Evolutionary conservation across 1,284 basidiomycete species (phyloP).

Genomic region (Sporisorium iseilematis-ciliati): DNA sequence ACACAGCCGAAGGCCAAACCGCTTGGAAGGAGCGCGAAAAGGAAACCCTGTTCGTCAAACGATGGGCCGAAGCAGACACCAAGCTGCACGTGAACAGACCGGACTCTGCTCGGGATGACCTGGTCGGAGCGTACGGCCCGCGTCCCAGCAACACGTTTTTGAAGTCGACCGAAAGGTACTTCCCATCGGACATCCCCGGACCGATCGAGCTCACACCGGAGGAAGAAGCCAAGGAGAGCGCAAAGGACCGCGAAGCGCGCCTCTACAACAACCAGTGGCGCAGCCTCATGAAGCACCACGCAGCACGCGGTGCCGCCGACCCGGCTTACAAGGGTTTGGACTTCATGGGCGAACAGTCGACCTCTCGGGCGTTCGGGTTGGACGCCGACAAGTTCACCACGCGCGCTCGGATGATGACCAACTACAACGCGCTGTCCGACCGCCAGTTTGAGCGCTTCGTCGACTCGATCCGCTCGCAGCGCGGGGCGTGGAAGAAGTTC

Average conservation of each 20-base stretch:
- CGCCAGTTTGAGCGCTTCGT: slow-evolving; percentile 57
- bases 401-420: slow-evolving; percentile 54
- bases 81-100: slow-evolving; percentile 46
- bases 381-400: slow-evolving; percentile 50
- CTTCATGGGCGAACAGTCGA: slow-evolving; percentile 45
- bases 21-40: slow-evolving; percentile 60
- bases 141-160: slow-evolving; percentile 45
- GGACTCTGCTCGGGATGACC: slow-evolving; percentile 14
- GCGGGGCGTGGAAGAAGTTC: slow-evolving; percentile 35
- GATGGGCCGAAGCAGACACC: slow-evolving; percentile 59
- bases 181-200: slow-evolving; percentile 44
- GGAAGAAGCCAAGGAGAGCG: slow-evolving; percentile 24
- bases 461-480: slow-evolving; percentile 35
- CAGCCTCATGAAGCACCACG: slow-evolving; percentile 39
- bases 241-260: slow-evolving; percentile 26
- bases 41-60: slow-evolving; percentile 58
- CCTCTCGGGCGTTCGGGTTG: slow-evolving; percentile 35
- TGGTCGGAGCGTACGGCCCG: slow-evolving; percentile 29
- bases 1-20: slow-evolving; percentile 59
- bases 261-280: slow-evolving; percentile 48
- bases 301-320: slow-evolving; percentile 39
- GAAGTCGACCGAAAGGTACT: slow-evolving; percentile 43
- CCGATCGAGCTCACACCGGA: slow-evolving; percentile 37
- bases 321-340: slow-evolving; percentile 45
- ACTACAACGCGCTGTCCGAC: slow-evolving; percentile 61